phyloP scores from a whole-genome alignment of 2,329 filamentous ascomycete species.

The Geosmithia flava region DNA sequence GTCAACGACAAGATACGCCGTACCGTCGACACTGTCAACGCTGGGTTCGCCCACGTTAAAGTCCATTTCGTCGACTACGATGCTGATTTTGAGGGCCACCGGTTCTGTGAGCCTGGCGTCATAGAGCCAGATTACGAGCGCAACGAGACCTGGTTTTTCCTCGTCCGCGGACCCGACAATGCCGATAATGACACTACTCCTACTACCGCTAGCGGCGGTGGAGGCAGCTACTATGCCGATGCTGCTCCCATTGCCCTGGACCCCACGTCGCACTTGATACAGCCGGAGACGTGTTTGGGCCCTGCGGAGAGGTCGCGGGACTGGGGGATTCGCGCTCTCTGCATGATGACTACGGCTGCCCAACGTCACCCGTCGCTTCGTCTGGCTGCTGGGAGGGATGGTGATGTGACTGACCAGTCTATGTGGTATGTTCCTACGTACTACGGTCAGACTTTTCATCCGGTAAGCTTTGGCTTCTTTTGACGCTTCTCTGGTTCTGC shows the following conservation, averaged over 20 bases:
- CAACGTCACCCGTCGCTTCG: conserved; percentile 19
- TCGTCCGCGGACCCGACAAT: conserved; percentile 30
- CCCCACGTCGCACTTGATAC: conserved; percentile 16
- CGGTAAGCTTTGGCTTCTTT: conserved; percentile 12
- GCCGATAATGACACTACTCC: conserved; percentile 1
- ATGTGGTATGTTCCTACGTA: conserved; percentile 35
- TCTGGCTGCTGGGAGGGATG: conserved; percentile 10
- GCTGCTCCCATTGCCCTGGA: too few relatives aligned
- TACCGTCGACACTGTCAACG: conserved; percentile 22
- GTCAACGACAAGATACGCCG: conserved; percentile 26
- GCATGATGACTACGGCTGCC: conserved; percentile 29
- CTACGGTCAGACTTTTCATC: conserved; percentile 32
- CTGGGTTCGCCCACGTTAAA: conserved; percentile 19
- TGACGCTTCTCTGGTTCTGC: not conserved
- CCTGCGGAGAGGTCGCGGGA: conserved; percentile 22
- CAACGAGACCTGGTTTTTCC: conserved; percentile 34
- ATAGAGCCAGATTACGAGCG: conserved; percentile 29
- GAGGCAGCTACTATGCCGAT: conserved; percentile 10
- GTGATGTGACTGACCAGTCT: conserved; percentile 17
- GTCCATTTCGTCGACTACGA: conserved; percentile 34
- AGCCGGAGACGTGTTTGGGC: conserved; percentile 22
- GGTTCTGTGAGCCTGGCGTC: conserved; percentile 26
- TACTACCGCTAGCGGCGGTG: conserved; percentile 2
- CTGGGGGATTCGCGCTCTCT: conserved; percentile 29
- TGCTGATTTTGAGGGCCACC: conserved; percentile 27